Conservation (phyloP, 257 asterid species). For the Apocynum venetum region DNA sequence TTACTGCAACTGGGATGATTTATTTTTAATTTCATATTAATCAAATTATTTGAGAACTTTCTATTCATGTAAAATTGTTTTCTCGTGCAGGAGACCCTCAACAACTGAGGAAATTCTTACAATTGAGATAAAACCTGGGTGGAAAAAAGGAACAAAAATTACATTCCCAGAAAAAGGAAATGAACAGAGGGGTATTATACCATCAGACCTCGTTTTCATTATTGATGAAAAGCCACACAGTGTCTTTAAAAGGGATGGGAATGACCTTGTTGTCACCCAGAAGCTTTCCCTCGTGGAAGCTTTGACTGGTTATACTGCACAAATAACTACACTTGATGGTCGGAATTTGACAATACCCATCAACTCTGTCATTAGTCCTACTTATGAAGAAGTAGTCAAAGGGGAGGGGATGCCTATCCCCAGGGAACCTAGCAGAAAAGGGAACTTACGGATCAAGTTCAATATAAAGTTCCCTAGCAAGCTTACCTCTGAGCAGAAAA, state of each 20-base stretch:
- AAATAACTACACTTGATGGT: slow-evolving; percentile 71
- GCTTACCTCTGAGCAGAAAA: slow-evolving; percentile 87
- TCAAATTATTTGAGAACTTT: background rate
- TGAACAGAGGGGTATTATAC: slow-evolving; percentile 69
- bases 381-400: slow-evolving; percentile 69
- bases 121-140: slow-evolving; percentile 82
- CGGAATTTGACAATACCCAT: slow-evolving; percentile 58
- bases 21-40: background rate
- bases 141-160: slow-evolving; percentile 96
- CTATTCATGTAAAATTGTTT: background rate
- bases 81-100: slow-evolving; percentile 52
- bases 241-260: slow-evolving; percentile 77
- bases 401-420: slow-evolving; percentile 97
- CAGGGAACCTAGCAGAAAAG: slow-evolving; percentile 76
- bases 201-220: slow-evolving; percentile 78
- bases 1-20: background rate
- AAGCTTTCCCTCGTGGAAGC: slow-evolving; percentile 77
- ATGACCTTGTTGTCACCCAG: slow-evolving; percentile 67
- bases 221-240: slow-evolving; percentile 84
- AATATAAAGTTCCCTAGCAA: slow-evolving; percentile 72
- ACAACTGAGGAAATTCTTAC: slow-evolving; percentile 68
- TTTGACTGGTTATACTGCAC: slow-evolving; percentile 69
- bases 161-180: slow-evolving; percentile 93
- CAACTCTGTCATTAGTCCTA: slow-evolving; percentile 56
- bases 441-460: slow-evolving; percentile 71